phyloP scores from a whole-genome alignment of 768 basidiomycete genomes.

The Candolleomyces eurysporus region DNA sequence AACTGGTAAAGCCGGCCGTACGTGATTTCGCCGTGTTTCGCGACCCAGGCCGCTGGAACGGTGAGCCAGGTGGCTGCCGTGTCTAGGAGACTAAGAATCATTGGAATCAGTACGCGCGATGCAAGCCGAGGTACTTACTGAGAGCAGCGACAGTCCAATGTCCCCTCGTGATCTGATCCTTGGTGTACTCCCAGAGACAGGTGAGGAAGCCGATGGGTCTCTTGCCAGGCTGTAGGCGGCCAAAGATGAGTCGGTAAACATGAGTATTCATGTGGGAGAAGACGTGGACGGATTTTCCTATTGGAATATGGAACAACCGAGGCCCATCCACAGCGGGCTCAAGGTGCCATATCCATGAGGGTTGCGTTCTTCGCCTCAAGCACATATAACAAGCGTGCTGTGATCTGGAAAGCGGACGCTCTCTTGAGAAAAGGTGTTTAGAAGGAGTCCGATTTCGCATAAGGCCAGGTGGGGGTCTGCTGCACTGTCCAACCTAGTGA shows the following conservation, averaged over 20 bases:
- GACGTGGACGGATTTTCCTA: not conserved
- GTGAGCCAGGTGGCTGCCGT: slow-evolving; percentile 82
- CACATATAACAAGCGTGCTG: no score
- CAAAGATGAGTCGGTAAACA: not conserved
- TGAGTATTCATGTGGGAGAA: not conserved
- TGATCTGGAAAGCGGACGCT: no score
- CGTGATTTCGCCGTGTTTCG: no score
- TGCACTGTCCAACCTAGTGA: slow-evolving; percentile 79
- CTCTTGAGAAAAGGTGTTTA: not conserved
- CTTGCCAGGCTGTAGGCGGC: slow-evolving; percentile 59
- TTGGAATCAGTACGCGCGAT: not conserved
- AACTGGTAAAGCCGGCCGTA: no score
- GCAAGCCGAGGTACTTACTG: slow-evolving; percentile 38
- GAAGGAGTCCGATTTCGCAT: slow-evolving; percentile 10
- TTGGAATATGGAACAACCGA: slow-evolving; percentile 71
- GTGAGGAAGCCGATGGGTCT: slow-evolving; percentile 70
- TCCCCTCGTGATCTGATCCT: slow-evolving; percentile 84
- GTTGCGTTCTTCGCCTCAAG: no score
- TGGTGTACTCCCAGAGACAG: slow-evolving; percentile 85
- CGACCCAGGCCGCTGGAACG: slow-evolving; percentile 88
- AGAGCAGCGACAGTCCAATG: slow-evolving; percentile 86
- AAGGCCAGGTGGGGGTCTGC: slow-evolving; percentile 57
- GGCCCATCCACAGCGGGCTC: slow-evolving; percentile 63
- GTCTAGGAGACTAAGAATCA: slow-evolving; percentile 39
- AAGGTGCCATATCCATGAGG: slow-evolving; percentile 18